Evolutionary conservation across 805 yeast species (phyloP), one percentile per base, ranked within the genome.

Genomic region (Cyberlindnera xishuangbannaensis): DNA sequence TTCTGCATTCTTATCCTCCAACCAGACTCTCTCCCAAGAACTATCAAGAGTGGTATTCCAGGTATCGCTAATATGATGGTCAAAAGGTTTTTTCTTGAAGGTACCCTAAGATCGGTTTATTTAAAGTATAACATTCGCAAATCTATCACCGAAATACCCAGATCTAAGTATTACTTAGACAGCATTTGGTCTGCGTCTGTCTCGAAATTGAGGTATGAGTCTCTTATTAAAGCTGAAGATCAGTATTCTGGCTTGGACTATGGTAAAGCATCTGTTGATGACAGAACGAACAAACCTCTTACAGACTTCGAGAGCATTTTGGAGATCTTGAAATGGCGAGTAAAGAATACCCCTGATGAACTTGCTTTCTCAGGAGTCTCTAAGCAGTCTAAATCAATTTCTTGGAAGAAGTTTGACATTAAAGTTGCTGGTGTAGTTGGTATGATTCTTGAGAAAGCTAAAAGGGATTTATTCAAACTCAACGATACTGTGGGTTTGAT

Each of bases 51-150:
- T 56, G 95, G 95, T 15, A 80, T 96, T 7, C 67, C 85, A 15
- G 97, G 92, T 47, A 82, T 92, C 42, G 97, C 97, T 1, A 92
- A 88, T 47, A 84, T 78, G 82, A 70, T 78, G 49, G 86, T 83
- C 59, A 84, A 79, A 50, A 74, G 78, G 44, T 71, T 75, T 44
- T 87, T 87, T 52, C 65, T 78, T 26, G 82, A 77, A 44, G 97
- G 97, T 2, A 65, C 71, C n/a, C 61, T 92, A 15, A 68, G 74
- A n/a, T 78, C 95, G 0, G 78, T 74, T 18, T 88, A 76, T 57
- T 86, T 87, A 33, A 86, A 84, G 51, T 92, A 87, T 52, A 79
- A 80, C 40, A 67, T 82, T 16, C 62, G 72, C 18, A 71, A 71
- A 31, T 74, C 87, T 0, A 61, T 86, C 7, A 68, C 78, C 31